These are phyloP conservation scores for Apiotrichum mycotoxinovorans DNA, from an alignment of 1,284 basidiomycete genomes.

Conservation along the genomic window DNA sequence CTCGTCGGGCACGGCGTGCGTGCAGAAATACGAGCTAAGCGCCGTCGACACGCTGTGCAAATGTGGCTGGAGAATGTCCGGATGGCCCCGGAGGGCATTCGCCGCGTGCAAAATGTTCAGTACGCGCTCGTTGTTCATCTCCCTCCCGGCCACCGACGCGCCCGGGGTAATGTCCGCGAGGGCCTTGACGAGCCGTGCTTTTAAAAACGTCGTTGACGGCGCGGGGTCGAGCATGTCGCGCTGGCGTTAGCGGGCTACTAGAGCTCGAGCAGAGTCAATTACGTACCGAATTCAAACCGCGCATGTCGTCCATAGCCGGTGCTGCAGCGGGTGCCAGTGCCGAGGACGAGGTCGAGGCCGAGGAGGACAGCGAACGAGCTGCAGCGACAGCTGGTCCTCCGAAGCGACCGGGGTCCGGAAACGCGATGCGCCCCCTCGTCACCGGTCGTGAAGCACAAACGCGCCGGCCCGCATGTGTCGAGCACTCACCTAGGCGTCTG, in stretches of 20 bases:
- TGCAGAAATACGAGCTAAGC: slow-evolving; percentile 9
- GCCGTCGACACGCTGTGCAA: slow-evolving; percentile 2
- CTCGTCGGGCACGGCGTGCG: slow-evolving; percentile 2
- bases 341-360: background rate
- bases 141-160: background rate
- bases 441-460: background rate
- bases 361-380: background rate
- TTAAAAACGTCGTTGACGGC: slow-evolving; percentile 7
- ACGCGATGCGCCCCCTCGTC: background rate
- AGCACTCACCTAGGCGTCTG: slow-evolving; percentile 5
- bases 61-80: slow-evolving; percentile 6
- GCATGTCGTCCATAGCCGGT: background rate
- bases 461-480: background rate
- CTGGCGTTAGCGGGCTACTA: background rate
- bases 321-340: background rate
- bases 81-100: background rate
- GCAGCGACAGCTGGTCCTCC: background rate
- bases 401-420: no score
- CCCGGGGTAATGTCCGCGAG: slow-evolving; percentile 1
- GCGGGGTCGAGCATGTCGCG: background rate
- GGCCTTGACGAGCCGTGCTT: slow-evolving; percentile 11
- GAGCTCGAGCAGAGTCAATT: background rate
- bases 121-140: background rate
- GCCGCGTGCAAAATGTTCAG: slow-evolving; percentile 2
- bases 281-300: background rate